phyloP scores from a whole-genome alignment of 768 basidiomycete genomes.

The Podaxis sp. region DNA sequence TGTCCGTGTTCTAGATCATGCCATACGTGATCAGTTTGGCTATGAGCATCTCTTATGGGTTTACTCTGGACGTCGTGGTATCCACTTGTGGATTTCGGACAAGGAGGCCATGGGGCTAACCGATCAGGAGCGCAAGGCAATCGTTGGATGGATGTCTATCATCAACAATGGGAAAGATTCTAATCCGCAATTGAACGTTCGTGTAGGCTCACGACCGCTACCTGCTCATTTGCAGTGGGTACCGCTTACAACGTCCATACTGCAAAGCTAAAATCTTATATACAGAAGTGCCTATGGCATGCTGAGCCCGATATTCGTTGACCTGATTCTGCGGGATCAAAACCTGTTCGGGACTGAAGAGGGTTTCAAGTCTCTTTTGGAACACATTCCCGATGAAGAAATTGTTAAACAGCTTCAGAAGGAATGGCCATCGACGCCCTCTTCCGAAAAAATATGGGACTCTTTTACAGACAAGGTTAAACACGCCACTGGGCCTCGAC shows the following conservation, averaged over 20 bases:
- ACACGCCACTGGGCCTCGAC: conserved; percentile 24
- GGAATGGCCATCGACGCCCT: conserved; percentile 59
- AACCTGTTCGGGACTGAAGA: conserved; percentile 72
- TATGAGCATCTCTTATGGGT: conserved; percentile 93
- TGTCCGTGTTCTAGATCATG: conserved; percentile 79
- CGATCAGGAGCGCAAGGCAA: conserved; percentile 84
- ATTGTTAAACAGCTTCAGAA: conserved; percentile 47
- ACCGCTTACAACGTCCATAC: conserved; percentile 3
- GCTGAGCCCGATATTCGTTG: conserved; percentile 57
- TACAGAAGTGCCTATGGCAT: conserved; percentile 45
- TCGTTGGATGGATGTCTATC: conserved; percentile 88
- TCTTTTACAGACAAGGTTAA: conserved; percentile 51
- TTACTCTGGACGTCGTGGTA: conserved; percentile 97
- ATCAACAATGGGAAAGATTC: conserved; percentile 80
- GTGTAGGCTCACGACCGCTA: conserved; percentile 43
- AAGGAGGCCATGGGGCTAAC: conserved; percentile 83
- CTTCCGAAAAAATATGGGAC: conserved; percentile 73
- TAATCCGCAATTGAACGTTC: conserved; percentile 79
- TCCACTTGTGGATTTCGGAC: conserved; percentile 98
- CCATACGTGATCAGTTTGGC: conserved; percentile 87
- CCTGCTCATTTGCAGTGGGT: conserved; percentile 77
- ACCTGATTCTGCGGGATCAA: conserved; percentile 78
- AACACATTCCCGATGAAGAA: conserved; percentile 67
- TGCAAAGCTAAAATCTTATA: neutral
- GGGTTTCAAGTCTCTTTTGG: conserved; percentile 73